Evolutionary conservation across 768 basidiomycete genomes (phyloP), one percentile per base, ranked within the genome.

Genomic region (Boletus patriciae): DNA sequence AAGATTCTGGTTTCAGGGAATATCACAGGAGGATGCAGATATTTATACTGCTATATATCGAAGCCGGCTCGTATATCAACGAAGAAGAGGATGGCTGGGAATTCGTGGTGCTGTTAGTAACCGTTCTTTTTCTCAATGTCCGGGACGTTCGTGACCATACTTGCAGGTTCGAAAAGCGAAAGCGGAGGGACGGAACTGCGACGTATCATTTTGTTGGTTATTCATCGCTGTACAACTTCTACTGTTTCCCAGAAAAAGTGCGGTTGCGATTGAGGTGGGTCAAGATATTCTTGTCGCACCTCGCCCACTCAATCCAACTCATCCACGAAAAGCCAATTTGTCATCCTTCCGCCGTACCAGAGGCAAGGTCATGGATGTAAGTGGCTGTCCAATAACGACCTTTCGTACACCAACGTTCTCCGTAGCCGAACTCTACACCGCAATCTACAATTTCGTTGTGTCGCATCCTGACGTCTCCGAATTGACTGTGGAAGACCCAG

Each of bases 21-120:
- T 94, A 92, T 58, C 96, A 98, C 67, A 81, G 88, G 18, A 78
- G 84, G 52, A 96, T 97, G 90, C 97, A 98, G 73, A 69, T 98
- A 48, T 98, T 97, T 70, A 92, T 98, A 61, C 70, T 96, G 53
- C 78, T 99, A 6, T 98, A 92, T 74, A 94, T 99, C 64, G 97
- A 99, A 69, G 97, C 83, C 12, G 97, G 95, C 3, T 93, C 91
- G 13, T 98, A 94, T 71, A 92, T 99, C 62, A 84, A 88, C 65
- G 96, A 98, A 62, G 91, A 92, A 6, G 96, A 98, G 68, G 89
- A 94, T 21, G 78, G 81, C 2, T 98, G 96, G 96, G 93, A 98
- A 70, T 98, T 98, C 70, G 82, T 86, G 41, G 77, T 93, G 1
- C 73, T 97, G 90, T 97, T 65, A 55, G 92, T 81, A 13, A 25